phyloP scores from a whole-genome alignment of 1,284 basidiomycete genomes.

The Cutaneotrichosporon mucoides region DNA sequence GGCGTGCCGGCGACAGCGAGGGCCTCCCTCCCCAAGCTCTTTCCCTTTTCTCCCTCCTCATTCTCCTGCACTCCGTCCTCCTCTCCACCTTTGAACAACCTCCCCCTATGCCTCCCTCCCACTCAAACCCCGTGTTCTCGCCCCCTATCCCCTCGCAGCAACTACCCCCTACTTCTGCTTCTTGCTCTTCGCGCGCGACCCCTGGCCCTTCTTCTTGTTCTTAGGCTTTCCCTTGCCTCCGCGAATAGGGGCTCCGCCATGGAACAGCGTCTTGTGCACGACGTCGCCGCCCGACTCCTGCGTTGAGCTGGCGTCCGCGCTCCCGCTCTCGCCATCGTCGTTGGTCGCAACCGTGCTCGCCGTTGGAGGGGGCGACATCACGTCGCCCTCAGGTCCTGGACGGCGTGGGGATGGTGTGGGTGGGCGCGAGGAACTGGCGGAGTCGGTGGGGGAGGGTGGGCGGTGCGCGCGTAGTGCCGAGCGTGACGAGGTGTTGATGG shows the following conservation, averaged over 20 bases:
- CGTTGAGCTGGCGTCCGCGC: not conserved
- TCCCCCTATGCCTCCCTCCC: too few species aligned
- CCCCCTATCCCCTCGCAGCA: not conserved
- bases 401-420: constrained; percentile 3
- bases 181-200: constrained; percentile 1
- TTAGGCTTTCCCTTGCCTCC: not conserved
- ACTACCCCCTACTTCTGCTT: constrained; percentile 1
- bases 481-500: constrained; percentile 17
- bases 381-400: not conserved
- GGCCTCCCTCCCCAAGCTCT: too few species aligned
- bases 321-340: not conserved
- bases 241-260: constrained; percentile 1
- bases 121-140: not conserved
- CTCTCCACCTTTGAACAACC: too few species aligned
- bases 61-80: too few species aligned
- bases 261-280: constrained; percentile 20
- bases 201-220: not conserved
- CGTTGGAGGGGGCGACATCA: constrained; percentile 6
- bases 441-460: constrained; percentile 8
- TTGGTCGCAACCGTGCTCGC: not conserved
- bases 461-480: constrained; percentile 6
- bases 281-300: constrained; percentile 8
- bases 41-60: too few species aligned
- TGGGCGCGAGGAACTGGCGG: constrained; percentile 7
- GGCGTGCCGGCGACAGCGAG: too few species aligned